Evolutionary conservation across 768 basidiomycete species (phyloP), one percentile per base, ranked within the genome.

Genomic region (Panellus pusillus): DNA sequence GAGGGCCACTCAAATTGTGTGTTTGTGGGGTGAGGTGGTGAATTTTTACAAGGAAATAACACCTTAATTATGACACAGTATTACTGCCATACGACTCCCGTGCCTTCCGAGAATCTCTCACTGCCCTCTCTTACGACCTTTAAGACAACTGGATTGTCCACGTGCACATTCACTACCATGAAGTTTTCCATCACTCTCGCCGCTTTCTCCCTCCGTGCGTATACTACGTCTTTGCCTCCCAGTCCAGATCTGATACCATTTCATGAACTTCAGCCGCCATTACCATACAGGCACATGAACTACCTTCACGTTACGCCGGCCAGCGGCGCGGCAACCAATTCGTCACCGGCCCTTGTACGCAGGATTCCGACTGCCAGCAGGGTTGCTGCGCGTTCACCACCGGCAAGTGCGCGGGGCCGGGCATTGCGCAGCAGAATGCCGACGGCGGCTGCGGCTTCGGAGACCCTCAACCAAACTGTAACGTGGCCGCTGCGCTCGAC

Each of bases 401-500:
- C 36, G 63, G 63, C 47, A 64, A 64, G 43, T 64, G 63, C 42
- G 63, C 63, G 9, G 63, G 61, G 37, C 44, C 61, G 9, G 55
- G 54, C 41, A 43, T 64, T 41, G 63, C 63, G 2, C 63, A 62
- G 45, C 52, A 53, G 47, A 50, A 52, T 27, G 63, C 51, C 37
- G 38, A 35, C 17, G 63, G 63, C 44, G 63, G 63, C 13, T 64
- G 63, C 52, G 63, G 63, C 14, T 50, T 49, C 56, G 63, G 63
- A 14, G 50, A 46, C 43, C 27, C 50, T 1, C 14, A 28, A n/a
- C 61, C 63, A 37, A 62, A 64, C 56, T 51, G 57, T 56, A 58
- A 54, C 47, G 63, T 59, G 28, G 63, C 63, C 20, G 43, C 47
- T n/a, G 40, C 36, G 11, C 55, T 57, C 35, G 41, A 45, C 24